Percentiles rank a stretch among this genome's conserved stretches.
Evolutionary conservation across 1,139 yeast species (phyloP).

Genomic region (Pneumocystis sp.): DNA sequence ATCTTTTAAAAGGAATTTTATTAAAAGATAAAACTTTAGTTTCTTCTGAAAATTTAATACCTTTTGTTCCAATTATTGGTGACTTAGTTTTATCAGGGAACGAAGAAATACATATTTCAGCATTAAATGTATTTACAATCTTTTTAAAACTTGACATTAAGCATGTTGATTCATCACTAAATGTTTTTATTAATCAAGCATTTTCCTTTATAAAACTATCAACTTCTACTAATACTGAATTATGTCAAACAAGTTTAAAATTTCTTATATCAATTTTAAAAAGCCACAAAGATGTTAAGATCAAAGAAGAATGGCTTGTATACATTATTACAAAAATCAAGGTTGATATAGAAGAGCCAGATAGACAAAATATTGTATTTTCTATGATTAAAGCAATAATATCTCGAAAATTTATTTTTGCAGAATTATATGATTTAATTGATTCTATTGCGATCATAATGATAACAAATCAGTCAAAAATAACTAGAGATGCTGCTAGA

Average conservation of each 20-base stretch:
- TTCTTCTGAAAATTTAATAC: slow-evolving; percentile 46
- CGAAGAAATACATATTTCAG: slow-evolving; percentile 59
- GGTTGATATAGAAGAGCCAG: slow-evolving; percentile 87
- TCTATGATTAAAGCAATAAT: slow-evolving; percentile 65
- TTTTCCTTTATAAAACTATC: slow-evolving; percentile 56
- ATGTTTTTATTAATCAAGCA: slow-evolving; percentile 32
- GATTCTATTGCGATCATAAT: slow-evolving; percentile 67
- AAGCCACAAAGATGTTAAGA: slow-evolving; percentile 46
- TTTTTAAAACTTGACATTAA: slow-evolving; percentile 25
- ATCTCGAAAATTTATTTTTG: slow-evolving; percentile 56
- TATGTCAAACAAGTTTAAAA: slow-evolving; percentile 70
- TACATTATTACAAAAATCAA: slow-evolving; percentile 60
- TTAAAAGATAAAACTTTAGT: slow-evolving; percentile 44
- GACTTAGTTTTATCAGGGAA: slow-evolving; percentile 45
- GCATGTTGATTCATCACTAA: slow-evolving; percentile 11
- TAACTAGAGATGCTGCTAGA: slow-evolving; percentile 75
- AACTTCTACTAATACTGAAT: slow-evolving; percentile 62
- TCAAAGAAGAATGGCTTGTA: slow-evolving; percentile 61
- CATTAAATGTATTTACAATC: slow-evolving; percentile 41
- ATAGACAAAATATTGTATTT: slow-evolving; percentile 76
- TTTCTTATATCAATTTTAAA: slow-evolving; percentile 61
- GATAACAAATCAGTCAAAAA: slow-evolving; percentile 78
- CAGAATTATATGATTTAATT: slow-evolving; percentile 84
- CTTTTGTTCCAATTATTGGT: slow-evolving; percentile 62
- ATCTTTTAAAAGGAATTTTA: slow-evolving; percentile 58